phyloP scores from a whole-genome alignment of 2,329 filamentous ascomycete genomes.

The Sporothrix phasma region DNA sequence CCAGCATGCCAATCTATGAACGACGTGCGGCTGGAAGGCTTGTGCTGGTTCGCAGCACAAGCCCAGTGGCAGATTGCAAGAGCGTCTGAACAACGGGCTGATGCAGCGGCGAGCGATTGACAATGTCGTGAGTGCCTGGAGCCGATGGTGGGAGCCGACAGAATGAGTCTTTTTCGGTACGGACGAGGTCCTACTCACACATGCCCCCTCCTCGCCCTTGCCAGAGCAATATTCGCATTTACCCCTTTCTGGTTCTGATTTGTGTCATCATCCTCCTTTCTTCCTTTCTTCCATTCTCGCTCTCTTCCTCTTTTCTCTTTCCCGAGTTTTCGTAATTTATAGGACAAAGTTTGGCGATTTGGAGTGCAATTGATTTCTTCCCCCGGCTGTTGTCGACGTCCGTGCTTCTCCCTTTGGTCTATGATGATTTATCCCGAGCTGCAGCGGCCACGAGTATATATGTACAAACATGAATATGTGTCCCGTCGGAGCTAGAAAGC shows the following conservation, averaged over 20 bases:
- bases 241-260: conserved; percentile 13
- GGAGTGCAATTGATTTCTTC: conserved; percentile 36
- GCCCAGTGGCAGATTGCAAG: too few species aligned
- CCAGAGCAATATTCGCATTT: conserved; percentile 2
- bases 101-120: too few species aligned
- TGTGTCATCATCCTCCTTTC: conserved; percentile 2
- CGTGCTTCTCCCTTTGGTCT: neutral
- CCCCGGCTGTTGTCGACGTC: neutral
- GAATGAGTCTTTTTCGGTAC: neutral
- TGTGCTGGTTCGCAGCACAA: too few species aligned
- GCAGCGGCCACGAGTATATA: neutral
- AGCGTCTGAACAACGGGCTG: too few species aligned
- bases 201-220: neutral
- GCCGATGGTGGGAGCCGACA: too few species aligned
- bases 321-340: conserved; percentile 29
- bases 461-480: neutral
- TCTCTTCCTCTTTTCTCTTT: conserved; percentile 17
- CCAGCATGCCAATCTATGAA: too few species aligned
- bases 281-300: conserved; percentile 11
- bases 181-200: neutral
- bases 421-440: neutral
- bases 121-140: neutral
- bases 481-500: neutral
- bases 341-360: conserved; percentile 40
- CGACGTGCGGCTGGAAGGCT: too few species aligned